Conservation (phyloP, 208 protist species). For the Trypanosoma boissoni region DNA sequence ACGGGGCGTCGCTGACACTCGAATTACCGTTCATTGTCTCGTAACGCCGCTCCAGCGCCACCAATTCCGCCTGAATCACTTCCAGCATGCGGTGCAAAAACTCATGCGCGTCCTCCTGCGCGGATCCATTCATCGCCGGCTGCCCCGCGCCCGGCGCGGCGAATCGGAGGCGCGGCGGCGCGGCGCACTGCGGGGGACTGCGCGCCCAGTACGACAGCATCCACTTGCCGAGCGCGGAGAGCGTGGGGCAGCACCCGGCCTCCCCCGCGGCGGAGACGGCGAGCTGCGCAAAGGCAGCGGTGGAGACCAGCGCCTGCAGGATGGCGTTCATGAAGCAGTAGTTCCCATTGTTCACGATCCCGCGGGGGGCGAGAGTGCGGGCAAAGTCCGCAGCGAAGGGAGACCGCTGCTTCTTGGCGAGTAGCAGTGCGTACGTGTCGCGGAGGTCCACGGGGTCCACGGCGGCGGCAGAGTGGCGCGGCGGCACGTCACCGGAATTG, state of each 20-base stretch:
- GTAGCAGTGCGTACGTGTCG: no score
- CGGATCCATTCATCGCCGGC: conserved; percentile 39
- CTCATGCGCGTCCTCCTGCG: conserved; percentile 85
- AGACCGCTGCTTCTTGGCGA: background rate
- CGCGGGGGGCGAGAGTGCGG: conserved; percentile 42
- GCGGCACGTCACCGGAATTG: no score
- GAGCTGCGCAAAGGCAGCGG: conserved; percentile 70
- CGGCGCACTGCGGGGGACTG: conserved; percentile 7
- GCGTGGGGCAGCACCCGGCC: conserved; percentile 36
- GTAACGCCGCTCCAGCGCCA: conserved; percentile 13
- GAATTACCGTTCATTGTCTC: background rate
- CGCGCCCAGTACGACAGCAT: conserved; percentile 65
- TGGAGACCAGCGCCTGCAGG: conserved; percentile 61
- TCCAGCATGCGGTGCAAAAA: conserved; percentile 76
- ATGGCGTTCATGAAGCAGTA: conserved; percentile 87
- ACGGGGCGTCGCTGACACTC: background rate
- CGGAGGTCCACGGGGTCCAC: no score
- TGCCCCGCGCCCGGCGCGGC: no score
- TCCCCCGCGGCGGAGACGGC: conserved; percentile 37
- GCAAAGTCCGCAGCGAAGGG: conserved; percentile 36
- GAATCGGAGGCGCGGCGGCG: conserved; percentile 32
- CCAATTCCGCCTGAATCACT: conserved; percentile 53
- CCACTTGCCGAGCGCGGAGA: conserved; percentile 60
- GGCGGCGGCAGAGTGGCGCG: no score
- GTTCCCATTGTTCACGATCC: conserved; percentile 75